These are phyloP conservation scores for Candida sanyaensis DNA, from an alignment of 1,139 yeast genomes.

Conservation along the genomic window DNA sequence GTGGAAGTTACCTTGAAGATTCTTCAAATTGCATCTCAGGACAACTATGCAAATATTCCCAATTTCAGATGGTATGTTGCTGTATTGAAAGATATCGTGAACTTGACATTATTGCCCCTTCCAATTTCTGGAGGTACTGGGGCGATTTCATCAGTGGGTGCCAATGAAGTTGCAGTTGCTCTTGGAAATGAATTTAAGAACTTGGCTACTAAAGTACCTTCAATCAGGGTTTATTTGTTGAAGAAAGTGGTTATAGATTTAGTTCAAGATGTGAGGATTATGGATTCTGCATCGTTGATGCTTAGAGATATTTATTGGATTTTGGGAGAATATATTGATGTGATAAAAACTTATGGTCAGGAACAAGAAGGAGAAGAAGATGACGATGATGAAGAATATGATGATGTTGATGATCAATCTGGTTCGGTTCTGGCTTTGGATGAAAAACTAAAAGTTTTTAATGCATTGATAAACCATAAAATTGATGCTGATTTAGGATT, in stretches of 20 bases:
- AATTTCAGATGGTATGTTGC: conserved; percentile 90
- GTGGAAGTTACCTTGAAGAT: conserved; percentile 57
- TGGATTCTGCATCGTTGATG: conserved; percentile 41
- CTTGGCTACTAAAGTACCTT: conserved; percentile 79
- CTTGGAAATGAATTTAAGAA: conserved; percentile 75
- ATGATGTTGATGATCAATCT: conserved; percentile 15
- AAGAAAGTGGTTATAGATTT: conserved; percentile 31
- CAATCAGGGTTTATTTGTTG: conserved; percentile 52
- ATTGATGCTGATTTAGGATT: conserved; percentile 26
- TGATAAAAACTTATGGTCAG: too few relatives aligned
- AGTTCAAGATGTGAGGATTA: conserved; percentile 28
- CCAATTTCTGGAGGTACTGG: conserved; percentile 16
- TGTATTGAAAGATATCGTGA: conserved; percentile 69
- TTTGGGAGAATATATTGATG: conserved; percentile 67
- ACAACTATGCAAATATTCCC: conserved; percentile 74
- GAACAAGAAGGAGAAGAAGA: conserved; percentile 16
- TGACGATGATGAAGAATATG: conserved; percentile 22
- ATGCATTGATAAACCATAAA: conserved; percentile 31
- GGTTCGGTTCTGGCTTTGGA: conserved; percentile 21
- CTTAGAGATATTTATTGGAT: conserved; percentile 65
- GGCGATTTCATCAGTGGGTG: conserved; percentile 29
- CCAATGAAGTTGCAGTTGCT: conserved; percentile 45
- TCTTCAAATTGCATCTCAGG: conserved; percentile 34
- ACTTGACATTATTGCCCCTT: conserved; percentile 47
- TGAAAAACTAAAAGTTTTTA: conserved; percentile 35